Conservation (phyloP, 176 grass and related monocot species). For the Triticum turgidum region DNA sequence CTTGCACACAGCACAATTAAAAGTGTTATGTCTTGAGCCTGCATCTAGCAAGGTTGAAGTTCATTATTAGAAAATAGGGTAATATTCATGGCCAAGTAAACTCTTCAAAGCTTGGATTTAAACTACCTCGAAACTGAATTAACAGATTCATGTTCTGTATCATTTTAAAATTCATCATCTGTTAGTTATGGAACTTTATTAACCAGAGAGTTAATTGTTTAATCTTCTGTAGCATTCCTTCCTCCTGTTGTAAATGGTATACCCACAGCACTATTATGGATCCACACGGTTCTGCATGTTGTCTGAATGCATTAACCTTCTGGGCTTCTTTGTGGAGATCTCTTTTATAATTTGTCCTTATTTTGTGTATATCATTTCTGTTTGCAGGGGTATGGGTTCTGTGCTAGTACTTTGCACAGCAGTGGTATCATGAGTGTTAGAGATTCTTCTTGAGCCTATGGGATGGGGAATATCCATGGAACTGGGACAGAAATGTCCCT, state of each 20-base stretch:
- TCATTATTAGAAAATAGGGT: conserved; percentile 15
- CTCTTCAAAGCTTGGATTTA: background rate
- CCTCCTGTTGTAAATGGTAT: background rate
- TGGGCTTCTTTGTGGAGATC: no score
- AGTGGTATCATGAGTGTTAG: conserved; percentile 63
- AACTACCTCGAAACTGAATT: background rate
- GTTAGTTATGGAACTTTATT: background rate
- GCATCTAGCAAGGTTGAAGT: background rate
- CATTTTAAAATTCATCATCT: background rate
- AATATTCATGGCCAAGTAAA: background rate
- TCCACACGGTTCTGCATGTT: background rate
- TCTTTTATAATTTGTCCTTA: no score
- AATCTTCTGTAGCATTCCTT: background rate
- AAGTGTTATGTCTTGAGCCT: background rate
- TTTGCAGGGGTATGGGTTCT: conserved; percentile 63
- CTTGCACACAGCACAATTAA: background rate
- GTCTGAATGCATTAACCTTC: background rate
- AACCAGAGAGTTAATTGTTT: background rate
- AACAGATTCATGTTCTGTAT: background rate
- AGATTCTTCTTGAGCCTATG: conserved; percentile 72
- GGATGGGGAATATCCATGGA: conserved; percentile 70
- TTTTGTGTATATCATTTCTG: background rate
- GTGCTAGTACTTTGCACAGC: conserved; percentile 57
- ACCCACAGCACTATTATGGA: conserved; percentile 10
- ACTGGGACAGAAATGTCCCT: conserved; percentile 55